Evolutionary conservation across 2,329 filamentous ascomycete species (phyloP).

Genomic region (Colletotrichum sp.): DNA sequence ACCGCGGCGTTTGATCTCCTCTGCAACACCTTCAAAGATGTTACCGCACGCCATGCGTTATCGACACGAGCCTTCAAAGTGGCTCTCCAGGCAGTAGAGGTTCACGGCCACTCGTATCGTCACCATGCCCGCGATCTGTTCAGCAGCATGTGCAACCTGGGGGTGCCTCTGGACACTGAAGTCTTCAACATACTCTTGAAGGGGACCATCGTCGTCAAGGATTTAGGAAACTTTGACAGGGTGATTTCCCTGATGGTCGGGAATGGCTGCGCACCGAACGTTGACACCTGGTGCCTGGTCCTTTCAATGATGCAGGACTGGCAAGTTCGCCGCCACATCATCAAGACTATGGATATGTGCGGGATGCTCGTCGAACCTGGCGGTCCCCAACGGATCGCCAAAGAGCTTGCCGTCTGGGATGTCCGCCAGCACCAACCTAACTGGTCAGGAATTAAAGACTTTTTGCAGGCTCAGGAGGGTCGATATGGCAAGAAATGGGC

Average conservation of each 20-base stretch:
- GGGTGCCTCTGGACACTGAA: constrained; percentile 48
- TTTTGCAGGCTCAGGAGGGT: constrained; percentile 43
- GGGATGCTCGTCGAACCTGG: constrained; percentile 44
- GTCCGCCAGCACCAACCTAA: constrained; percentile 41
- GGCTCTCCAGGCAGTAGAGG: constrained; percentile 47
- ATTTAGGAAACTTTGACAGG: constrained; percentile 47
- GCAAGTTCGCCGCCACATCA: constrained; percentile 52
- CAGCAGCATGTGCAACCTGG: constrained; percentile 37
- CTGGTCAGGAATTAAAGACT: constrained; percentile 38
- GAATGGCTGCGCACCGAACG: constrained; percentile 43
- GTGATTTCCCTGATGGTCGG: constrained; percentile 46
- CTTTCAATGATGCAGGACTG: constrained; percentile 63
- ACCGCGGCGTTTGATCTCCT: constrained; percentile 44
- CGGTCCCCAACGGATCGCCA: constrained; percentile 42
- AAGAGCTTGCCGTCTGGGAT: constrained; percentile 48
- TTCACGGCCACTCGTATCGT: constrained; percentile 28
- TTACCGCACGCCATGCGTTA: constrained; percentile 35
- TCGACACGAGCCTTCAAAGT: constrained; percentile 46
- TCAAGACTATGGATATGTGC: constrained; percentile 51
- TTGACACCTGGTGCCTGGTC: constrained; percentile 54
- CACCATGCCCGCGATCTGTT: constrained; percentile 38
- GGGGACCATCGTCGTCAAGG: constrained; percentile 41
- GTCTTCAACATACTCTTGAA: constrained; percentile 54
- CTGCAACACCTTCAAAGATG: constrained; percentile 41
- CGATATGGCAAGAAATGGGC: constrained; percentile 55